Evolutionary conservation across 2,329 filamentous ascomycete genomes (phyloP).

Genomic region (Fusarium pseudograminearum): DNA sequence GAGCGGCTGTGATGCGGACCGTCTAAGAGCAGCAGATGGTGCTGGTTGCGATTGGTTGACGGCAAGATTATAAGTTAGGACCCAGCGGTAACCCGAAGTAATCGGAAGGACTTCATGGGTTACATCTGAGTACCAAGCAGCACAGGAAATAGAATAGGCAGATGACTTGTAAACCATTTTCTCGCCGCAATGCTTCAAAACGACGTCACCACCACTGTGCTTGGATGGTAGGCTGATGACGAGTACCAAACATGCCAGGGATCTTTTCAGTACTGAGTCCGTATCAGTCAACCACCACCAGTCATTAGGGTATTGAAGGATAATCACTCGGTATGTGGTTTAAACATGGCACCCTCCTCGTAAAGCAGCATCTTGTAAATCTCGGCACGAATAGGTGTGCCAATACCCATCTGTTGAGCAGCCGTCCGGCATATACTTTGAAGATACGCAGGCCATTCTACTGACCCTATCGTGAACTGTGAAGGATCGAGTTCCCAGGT

Average conservation of each 20-base stretch:
- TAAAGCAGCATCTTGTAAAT: constrained; percentile 64
- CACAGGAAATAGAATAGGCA: constrained; percentile 32
- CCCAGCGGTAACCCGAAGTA: constrained; percentile 60
- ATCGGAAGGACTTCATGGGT: constrained; percentile 63
- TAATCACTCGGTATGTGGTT: constrained; percentile 57
- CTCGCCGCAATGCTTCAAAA: constrained; percentile 54
- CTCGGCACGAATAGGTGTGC: constrained; percentile 49
- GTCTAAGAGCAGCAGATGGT: constrained; percentile 39
- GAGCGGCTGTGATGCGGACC: constrained; percentile 26
- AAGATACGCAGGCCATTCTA: constrained; percentile 45
- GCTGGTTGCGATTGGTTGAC: constrained; percentile 29
- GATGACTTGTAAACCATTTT: constrained; percentile 51
- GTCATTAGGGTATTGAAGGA: too few species aligned
- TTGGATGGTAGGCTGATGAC: constrained; percentile 61
- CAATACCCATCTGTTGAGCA: constrained; percentile 51
- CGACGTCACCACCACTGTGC: constrained; percentile 61
- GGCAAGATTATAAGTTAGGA: constrained; percentile 65
- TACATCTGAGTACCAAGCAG: constrained; percentile 64
- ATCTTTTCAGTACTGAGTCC: constrained; percentile 57
- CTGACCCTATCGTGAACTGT: background rate
- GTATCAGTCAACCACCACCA: background rate
- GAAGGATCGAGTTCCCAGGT: background rate
- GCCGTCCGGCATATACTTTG: constrained; percentile 43
- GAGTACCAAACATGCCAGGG: constrained; percentile 63
- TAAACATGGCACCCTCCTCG: constrained; percentile 63